Evolutionary conservation across 129 eudicot genomes (phyloP).

Genomic region (Helianthus tuberosus): DNA sequence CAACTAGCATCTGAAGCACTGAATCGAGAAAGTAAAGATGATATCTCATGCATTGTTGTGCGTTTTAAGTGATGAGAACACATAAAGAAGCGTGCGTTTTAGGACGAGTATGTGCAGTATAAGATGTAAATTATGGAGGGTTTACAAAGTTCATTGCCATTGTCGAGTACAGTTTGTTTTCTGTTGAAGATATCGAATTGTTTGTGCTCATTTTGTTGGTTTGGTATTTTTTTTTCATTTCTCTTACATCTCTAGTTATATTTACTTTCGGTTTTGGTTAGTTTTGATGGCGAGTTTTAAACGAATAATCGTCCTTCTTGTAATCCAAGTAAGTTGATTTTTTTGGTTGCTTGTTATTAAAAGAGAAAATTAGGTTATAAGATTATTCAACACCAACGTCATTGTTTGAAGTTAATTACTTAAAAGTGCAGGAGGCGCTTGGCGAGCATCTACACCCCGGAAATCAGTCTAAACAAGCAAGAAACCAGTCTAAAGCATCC

Average conservation of each 20-base stretch:
- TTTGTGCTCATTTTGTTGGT: background rate
- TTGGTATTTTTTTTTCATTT: slow-evolving; percentile 23
- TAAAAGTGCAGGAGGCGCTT: too few relatives aligned
- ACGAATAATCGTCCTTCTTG: slow-evolving; percentile 12
- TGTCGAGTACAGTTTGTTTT: slow-evolving; percentile 22
- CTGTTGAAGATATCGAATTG: slow-evolving; percentile 13
- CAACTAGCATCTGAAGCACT: slow-evolving; percentile 66
- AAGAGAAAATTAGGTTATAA: too few relatives aligned
- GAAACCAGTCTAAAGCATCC: too few relatives aligned
- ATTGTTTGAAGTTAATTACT: too few relatives aligned
- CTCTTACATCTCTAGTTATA: slow-evolving; percentile 29
- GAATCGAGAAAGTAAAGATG: slow-evolving; percentile 73
- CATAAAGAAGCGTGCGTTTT: slow-evolving; percentile 18
- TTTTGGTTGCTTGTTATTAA: too few relatives aligned
- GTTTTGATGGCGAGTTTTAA: background rate
- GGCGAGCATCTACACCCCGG: too few relatives aligned
- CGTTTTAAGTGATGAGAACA: slow-evolving; percentile 49
- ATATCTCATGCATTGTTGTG: slow-evolving; percentile 78
- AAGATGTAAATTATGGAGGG: slow-evolving; percentile 45
- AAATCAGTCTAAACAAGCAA: too few relatives aligned
- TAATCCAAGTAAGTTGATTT: background rate
- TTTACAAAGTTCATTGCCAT: slow-evolving; percentile 34
- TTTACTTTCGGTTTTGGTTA: slow-evolving; percentile 16
- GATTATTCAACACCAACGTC: too few relatives aligned
- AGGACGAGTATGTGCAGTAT: slow-evolving; percentile 41